Evolutionary conservation across 768 basidiomycete genomes (phyloP).

Genomic region (Mycena vitilis): DNA sequence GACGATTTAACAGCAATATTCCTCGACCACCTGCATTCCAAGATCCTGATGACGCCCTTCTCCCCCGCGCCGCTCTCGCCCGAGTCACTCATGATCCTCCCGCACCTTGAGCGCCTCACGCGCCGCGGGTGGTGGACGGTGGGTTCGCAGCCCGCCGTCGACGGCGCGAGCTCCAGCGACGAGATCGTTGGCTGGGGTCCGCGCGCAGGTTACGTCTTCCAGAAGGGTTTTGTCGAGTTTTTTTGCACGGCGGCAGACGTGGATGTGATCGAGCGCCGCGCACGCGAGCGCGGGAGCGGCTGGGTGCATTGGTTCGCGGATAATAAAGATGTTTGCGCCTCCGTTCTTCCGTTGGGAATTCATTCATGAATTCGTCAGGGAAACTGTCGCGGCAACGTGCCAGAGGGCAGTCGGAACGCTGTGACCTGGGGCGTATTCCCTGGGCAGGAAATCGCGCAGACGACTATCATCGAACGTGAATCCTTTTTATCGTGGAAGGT

Average conservation of each 20-base stretch:
- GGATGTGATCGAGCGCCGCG: conserved; percentile 66
- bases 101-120: conserved; percentile 82
- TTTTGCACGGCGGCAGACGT: conserved; percentile 78
- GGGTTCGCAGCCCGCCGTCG: conserved; percentile 94
- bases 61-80: conserved; percentile 82
- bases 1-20: conserved; percentile 85
- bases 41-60: conserved; percentile 86
- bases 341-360: not conserved
- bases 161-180: conserved; percentile 81
- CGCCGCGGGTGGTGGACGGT: conserved; percentile 93
- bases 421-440: conserved; percentile 99
- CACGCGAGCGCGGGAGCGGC: conserved; percentile 64
- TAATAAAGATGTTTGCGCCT: conserved; percentile 71
- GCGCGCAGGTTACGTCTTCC: conserved; percentile 91
- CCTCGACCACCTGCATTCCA: conserved; percentile 80
- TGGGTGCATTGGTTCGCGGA: conserved; percentile 91
- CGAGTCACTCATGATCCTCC: conserved; percentile 86
- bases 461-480: conserved; percentile 95
- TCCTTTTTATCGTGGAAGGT: conserved; percentile 99
- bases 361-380: conserved; percentile 60
- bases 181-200: conserved; percentile 94
- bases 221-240: conserved; percentile 98
- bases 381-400: conserved; percentile 82
- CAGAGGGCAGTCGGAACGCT: conserved; percentile 85
- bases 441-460: conserved; percentile 94